Percentiles rank a stretch among this genome's conserved stretches.
Evolutionary conservation across 345 rosid genomes (phyloP).

Genomic region (Pugionium dolabratum): DNA sequence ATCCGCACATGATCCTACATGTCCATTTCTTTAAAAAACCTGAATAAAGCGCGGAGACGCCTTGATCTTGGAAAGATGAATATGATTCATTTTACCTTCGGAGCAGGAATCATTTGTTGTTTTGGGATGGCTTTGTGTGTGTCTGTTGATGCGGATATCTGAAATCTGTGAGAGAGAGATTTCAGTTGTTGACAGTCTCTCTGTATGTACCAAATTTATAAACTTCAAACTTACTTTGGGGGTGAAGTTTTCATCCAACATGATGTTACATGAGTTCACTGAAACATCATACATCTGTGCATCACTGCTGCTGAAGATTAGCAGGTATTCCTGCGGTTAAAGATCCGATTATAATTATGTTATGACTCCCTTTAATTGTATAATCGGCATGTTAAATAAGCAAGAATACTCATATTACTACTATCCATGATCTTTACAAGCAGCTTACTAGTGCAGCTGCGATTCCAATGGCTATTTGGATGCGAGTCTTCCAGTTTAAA

Average conservation of each 20-base stretch:
- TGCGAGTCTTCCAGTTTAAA: conserved; percentile 82
- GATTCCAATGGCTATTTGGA: conserved; percentile 78
- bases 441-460: conserved; percentile 87
- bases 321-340: conserved; percentile 74
- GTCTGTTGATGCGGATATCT: conserved; percentile 56
- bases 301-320: conserved; percentile 66
- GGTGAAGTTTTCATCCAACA: conserved; percentile 83
- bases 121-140: conserved; percentile 37
- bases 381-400: not conserved
- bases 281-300: conserved; percentile 69
- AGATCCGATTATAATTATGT: not conserved
- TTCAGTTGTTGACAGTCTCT: not conserved
- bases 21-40: not conserved
- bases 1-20: conserved; percentile 42
- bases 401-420: not conserved
- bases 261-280: conserved; percentile 74
- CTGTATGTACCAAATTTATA: not conserved
- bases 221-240: conserved; percentile 58
- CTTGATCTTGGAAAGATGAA: conserved; percentile 1
- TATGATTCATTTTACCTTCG: conserved; percentile 49
- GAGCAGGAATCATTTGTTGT: conserved; percentile 45
- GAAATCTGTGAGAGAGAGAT: conserved; percentile 53
- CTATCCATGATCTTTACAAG: not conserved
- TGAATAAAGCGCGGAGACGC: not conserved
- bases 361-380: not conserved